phyloP scores from a whole-genome alignment of 2,329 filamentous ascomycete species.

The Penicillium sp. region DNA sequence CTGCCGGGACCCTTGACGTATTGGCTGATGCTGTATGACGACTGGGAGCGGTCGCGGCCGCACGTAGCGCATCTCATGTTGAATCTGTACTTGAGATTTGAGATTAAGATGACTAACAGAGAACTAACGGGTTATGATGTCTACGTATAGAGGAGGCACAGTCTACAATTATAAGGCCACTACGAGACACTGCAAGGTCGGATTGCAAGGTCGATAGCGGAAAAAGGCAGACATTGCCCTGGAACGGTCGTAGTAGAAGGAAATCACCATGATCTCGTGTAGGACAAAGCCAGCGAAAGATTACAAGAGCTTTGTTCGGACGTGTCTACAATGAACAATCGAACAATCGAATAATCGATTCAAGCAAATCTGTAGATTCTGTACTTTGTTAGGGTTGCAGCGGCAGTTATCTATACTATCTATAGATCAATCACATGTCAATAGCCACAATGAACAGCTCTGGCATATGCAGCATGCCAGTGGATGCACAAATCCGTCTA shows the following conservation, averaged over 20 bases:
- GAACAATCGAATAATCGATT: too few relatives aligned
- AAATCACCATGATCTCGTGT: too few relatives aligned
- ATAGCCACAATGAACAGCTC: conserved; percentile 15
- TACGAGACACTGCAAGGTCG: too few relatives aligned
- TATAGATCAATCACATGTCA: background rate
- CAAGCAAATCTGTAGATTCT: background rate
- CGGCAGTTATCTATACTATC: too few relatives aligned
- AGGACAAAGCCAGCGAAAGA: too few relatives aligned
- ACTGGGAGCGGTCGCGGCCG: background rate
- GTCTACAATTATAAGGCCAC: too few relatives aligned
- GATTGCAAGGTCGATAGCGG: too few relatives aligned
- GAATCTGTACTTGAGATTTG: background rate
- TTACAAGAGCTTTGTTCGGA: background rate
- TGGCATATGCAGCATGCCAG: too few relatives aligned
- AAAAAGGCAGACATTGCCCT: background rate
- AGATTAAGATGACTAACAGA: background rate
- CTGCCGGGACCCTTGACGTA: background rate
- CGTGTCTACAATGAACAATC: too few relatives aligned
- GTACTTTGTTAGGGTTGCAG: background rate
- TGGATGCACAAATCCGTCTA: too few relatives aligned
- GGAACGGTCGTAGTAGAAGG: background rate
- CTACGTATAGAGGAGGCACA: background rate
- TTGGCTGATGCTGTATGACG: background rate
- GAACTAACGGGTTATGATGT: background rate
- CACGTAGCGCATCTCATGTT: background rate